Conservation (phyloP, 2,329 filamentous ascomycete genomes). For the Ophiostoma australiae region DNA sequence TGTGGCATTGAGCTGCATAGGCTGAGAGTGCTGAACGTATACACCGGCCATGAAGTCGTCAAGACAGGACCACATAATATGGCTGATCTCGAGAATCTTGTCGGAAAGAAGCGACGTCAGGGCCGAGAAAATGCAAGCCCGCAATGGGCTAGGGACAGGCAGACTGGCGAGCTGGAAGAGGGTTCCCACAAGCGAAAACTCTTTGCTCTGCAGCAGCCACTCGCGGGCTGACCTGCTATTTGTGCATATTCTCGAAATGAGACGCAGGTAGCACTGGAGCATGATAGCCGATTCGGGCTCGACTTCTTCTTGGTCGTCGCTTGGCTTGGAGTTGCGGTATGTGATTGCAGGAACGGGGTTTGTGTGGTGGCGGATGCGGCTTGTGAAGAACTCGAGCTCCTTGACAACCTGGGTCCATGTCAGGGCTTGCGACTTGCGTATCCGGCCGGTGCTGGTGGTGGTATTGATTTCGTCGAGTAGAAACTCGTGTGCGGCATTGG, state of each 20-base stretch:
- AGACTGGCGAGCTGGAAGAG: slow-evolving; percentile 76
- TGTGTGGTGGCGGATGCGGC: slow-evolving; percentile 70
- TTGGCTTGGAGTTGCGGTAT: slow-evolving; percentile 56
- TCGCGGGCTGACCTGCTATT: slow-evolving; percentile 67
- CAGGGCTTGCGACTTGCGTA: slow-evolving; percentile 76
- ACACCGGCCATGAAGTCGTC: slow-evolving; percentile 72
- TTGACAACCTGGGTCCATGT: slow-evolving; percentile 92
- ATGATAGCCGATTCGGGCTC: slow-evolving; percentile 95
- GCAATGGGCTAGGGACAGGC: slow-evolving; percentile 67
- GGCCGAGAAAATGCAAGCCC: slow-evolving; percentile 78
- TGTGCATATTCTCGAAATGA: slow-evolving; percentile 75
- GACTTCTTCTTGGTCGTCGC: slow-evolving; percentile 64
- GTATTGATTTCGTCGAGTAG: slow-evolving; percentile 73
- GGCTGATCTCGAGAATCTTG: slow-evolving; percentile 62
- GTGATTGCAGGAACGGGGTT: slow-evolving; percentile 48
- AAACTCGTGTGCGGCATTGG: slow-evolving; percentile 80
- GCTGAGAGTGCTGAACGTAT: slow-evolving; percentile 39
- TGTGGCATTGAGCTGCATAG: slow-evolving; percentile 29
- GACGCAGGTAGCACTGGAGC: slow-evolving; percentile 86
- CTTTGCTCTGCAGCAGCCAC: slow-evolving; percentile 60
- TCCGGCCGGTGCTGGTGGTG: slow-evolving; percentile 59
- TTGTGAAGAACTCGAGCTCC: slow-evolving; percentile 79
- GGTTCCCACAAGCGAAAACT: slow-evolving; percentile 65
- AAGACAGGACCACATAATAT: slow-evolving; percentile 72
- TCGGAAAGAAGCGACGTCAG: slow-evolving; percentile 69